phyloP scores from a whole-genome alignment of 176 grass and related monocot species.

The Zea mays region Zm-B73-REFERENCE-NAM-5.0 NC_050102.1:148079001-148079500 shows the following conservation, averaged over 20 bases:
- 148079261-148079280: constrained; percentile 17
- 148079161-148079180: not conserved
- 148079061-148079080: constrained; percentile 85
- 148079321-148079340: not conserved
- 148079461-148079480: no score
- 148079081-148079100: constrained; percentile 67
- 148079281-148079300: not conserved
- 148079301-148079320: not conserved
- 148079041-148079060: constrained; percentile 79
- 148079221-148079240: constrained; percentile 2
- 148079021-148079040: constrained; percentile 82
- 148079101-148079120: constrained; percentile 80
- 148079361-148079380: not conserved
- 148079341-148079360: not conserved
- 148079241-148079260: not conserved
- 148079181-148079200: not conserved
- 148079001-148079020: constrained; percentile 72
- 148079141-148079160: not conserved
- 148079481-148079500: no score
- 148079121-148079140: constrained; percentile 3
- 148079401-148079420: not conserved
- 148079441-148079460: no score
- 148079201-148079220: constrained; percentile 11
- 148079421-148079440: not conserved
- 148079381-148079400: not conserved